Percentiles rank a stretch among this genome's conserved stretches.
phyloP scores from a whole-genome alignment of 2,329 filamentous ascomycete species.

The Diaporthe nobilis region DNA sequence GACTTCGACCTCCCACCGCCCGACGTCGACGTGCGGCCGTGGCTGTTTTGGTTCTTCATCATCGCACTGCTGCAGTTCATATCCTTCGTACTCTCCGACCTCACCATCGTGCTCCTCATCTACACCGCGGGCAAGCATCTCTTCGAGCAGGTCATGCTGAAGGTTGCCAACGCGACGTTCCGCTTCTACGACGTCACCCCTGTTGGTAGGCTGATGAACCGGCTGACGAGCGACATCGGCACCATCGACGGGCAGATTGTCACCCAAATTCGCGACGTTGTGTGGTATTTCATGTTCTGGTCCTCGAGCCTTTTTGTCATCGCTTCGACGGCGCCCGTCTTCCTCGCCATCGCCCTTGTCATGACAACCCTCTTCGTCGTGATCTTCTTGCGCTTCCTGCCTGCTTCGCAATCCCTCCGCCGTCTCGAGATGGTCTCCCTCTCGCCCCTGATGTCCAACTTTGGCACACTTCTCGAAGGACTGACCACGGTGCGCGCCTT shows the following conservation, averaged over 20 bases:
- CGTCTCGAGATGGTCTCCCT: constrained; percentile 91
- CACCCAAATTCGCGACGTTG: constrained; percentile 78
- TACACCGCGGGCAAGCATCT: constrained; percentile 83
- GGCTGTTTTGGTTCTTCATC: constrained; percentile 79
- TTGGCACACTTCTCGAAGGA: constrained; percentile 88
- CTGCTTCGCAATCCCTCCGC: constrained; percentile 85
- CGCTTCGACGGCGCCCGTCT: constrained; percentile 81
- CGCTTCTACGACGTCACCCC: constrained; percentile 93
- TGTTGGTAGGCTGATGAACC: constrained; percentile 91
- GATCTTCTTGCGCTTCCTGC: constrained; percentile 83
- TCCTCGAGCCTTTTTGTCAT: constrained; percentile 82
- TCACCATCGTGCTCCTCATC: constrained; percentile 81
- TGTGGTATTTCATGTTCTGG: constrained; percentile 80
- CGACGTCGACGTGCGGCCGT: constrained; percentile 76
- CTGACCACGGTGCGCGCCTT: constrained; percentile 90
- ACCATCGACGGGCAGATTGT: constrained; percentile 91
- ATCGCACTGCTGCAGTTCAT: constrained; percentile 75
- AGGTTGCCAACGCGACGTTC: constrained; percentile 85
- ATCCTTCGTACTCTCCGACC: constrained; percentile 72
- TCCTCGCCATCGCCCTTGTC: constrained; percentile 78
- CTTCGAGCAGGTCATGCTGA: constrained; percentile 79
- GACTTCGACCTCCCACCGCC: constrained; percentile 74
- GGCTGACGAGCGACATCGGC: constrained; percentile 90
- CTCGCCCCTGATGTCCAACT: constrained; percentile 91
- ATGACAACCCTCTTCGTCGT: constrained; percentile 79